phyloP scores from a whole-genome alignment of 1,284 basidiomycete species.

The Cutaneotrichosporon cavernicola region DNA sequence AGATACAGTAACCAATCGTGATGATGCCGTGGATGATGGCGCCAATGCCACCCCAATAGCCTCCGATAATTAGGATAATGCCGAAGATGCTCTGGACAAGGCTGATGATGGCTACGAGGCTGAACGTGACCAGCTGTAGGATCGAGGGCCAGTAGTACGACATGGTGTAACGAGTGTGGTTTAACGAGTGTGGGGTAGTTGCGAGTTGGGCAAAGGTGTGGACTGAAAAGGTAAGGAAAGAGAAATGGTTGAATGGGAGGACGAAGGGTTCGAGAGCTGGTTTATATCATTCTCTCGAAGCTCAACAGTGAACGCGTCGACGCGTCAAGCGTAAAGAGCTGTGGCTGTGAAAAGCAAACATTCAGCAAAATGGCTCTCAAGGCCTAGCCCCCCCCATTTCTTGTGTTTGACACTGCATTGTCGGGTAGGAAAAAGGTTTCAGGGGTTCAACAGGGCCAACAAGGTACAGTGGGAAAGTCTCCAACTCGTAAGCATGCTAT shows the following conservation, averaged over 20 bases:
- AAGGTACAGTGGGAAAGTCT: not conserved
- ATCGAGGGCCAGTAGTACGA: not conserved
- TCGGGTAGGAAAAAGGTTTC: not conserved
- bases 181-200: not conserved
- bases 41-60: not conserved
- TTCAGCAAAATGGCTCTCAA: too few species aligned
- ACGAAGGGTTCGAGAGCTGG: not conserved
- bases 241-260: too few species aligned
- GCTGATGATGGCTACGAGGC: not conserved
- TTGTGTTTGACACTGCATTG: too few species aligned
- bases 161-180: not conserved
- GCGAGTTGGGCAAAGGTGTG: not conserved
- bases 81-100: not conserved
- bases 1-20: not conserved
- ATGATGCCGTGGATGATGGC: not conserved
- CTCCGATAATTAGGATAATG: not conserved
- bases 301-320: too few species aligned
- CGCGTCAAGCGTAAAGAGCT: too few species aligned
- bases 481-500: not conserved
- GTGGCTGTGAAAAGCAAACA: too few species aligned
- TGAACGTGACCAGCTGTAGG: not conserved
- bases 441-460: not conserved
- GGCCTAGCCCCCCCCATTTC: too few species aligned
- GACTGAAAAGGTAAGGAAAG: not conserved
- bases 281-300: not conserved